Evolutionary conservation across 176 grass and related monocot genomes (phyloP).

Genomic region (Calamus simplicifolius): DNA sequence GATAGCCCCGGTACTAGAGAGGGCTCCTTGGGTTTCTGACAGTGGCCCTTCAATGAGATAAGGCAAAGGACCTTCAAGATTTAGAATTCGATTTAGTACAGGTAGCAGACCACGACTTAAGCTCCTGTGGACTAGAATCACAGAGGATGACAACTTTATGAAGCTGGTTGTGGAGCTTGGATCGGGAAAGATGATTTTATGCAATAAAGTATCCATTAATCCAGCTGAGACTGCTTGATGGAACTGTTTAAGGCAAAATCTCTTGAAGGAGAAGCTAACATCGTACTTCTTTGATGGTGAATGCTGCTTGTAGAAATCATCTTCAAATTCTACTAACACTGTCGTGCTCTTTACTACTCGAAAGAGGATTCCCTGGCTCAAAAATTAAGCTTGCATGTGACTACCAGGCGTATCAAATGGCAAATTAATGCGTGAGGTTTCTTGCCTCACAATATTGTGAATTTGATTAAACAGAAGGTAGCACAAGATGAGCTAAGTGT

Average conservation of each 20-base stretch:
- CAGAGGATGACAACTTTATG: background rate
- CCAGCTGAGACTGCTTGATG: constrained; percentile 22
- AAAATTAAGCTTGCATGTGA: too few relatives aligned
- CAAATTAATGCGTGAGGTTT: too few relatives aligned
- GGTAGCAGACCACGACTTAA: background rate
- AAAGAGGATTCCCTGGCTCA: constrained; percentile 16
- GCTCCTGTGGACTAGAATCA: background rate
- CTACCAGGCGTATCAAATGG: too few relatives aligned
- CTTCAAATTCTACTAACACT: constrained; percentile 21
- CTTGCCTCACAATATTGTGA: too few relatives aligned
- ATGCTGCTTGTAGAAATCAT: constrained; percentile 28
- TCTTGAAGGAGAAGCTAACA: constrained; percentile 36
- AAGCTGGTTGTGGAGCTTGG: background rate
- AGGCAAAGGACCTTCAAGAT: constrained; percentile 13
- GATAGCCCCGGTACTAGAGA: background rate
- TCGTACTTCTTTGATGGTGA: constrained; percentile 16
- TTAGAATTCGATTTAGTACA: constrained; percentile 8
- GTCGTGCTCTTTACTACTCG: background rate
- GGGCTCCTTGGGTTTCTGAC: background rate
- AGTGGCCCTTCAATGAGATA: constrained; percentile 30
- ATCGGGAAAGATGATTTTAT: constrained; percentile 26
- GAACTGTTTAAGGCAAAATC: constrained; percentile 29
- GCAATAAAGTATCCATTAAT: constrained; percentile 17
- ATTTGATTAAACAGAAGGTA: too few relatives aligned
- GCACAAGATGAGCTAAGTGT: too few relatives aligned